Evolutionary conservation across 139 green algal species (phyloP), one percentile per base, ranked within the genome.

Genomic region (Chlamydomonas sp.): DNA sequence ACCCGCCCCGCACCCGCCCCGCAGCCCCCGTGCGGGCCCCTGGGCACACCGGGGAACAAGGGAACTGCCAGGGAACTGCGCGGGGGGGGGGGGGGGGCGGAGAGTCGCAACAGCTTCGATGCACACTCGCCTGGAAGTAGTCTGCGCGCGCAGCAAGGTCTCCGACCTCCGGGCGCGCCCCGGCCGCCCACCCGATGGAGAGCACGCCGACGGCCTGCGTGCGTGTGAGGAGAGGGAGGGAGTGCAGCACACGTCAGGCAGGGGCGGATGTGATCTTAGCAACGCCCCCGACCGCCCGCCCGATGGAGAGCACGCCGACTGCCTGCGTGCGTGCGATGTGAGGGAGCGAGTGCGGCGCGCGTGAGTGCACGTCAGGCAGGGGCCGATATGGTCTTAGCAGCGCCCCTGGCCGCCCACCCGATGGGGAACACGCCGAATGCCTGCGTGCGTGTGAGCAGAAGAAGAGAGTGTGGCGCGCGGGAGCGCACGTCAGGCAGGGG

Each of bases 121-220:
- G 13, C 20, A 54, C 20, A 26, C 20, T 66, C 2, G 65, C n/a
- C 0, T 69, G 10, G 5, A 88, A 77, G 74, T 87, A 90, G 0
- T 76, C 59, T 49, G 71, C 48, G 4, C 89, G 72, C 3, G 79
- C 81, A 2, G 63, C 58, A 24, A 93, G 58, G 22, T 78, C 79
- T 39, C 84, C 85, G 64, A 84, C 86, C 76, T 96, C 90, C 10
- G 90, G 87, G 30, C 88, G 77, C 0, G 70, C 87, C 0, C 58
- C 60, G 2, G 76, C 8, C 5, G 77, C 80, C 90, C 90, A 96
- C 1, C 58, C 72, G 1, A 93, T 43, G 20, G 83, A 90, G 24
- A 88, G 58, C 22, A 82, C 30, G 5, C 87, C 88, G 3, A 93
- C 70, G 0, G 70, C 67, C 0, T 70, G 24, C 0, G 73, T 38